These are phyloP conservation scores for Phenoliferia sp. DNA, from an alignment of 1,284 basidiomycete genomes.

Conservation along the genomic window DNA sequence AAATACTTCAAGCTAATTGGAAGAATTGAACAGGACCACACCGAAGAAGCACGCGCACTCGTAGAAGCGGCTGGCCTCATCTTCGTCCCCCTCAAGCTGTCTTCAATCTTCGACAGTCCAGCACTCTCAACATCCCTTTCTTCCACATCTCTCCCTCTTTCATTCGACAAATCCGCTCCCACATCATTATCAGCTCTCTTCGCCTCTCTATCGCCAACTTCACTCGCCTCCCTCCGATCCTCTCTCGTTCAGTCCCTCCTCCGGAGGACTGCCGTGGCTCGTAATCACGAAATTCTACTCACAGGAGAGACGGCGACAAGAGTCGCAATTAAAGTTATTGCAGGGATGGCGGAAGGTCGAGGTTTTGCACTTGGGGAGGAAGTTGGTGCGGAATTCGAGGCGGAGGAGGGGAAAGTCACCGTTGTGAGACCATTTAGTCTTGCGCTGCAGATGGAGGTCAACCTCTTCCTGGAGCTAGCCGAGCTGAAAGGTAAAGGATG, in stretches of 20 bases:
- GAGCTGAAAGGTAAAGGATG: background rate
- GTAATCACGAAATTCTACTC: slow-evolving; percentile 10
- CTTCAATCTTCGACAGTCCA: slow-evolving; percentile 3
- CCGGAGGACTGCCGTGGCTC: background rate
- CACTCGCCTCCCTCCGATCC: slow-evolving; percentile 7
- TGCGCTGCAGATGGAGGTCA: slow-evolving; percentile 6
- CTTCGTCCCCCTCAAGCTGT: slow-evolving; percentile 16
- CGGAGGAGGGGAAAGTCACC: background rate
- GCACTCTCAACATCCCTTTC: background rate
- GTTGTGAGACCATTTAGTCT: slow-evolving; percentile 17
- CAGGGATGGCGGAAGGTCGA: slow-evolving; percentile 14
- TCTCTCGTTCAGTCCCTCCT: slow-evolving; percentile 6
- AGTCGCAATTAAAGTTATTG: slow-evolving; percentile 16
- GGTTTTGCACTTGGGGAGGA: slow-evolving; percentile 27
- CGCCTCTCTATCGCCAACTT: slow-evolving; percentile 1
- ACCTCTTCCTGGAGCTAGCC: background rate
- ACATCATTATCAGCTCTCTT: background rate
- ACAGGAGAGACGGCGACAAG: slow-evolving; percentile 21
- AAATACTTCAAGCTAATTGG: background rate
- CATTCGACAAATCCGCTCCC: background rate
- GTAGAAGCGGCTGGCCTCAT: slow-evolving; percentile 6
- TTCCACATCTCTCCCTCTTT: background rate
- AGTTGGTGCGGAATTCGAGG: background rate
- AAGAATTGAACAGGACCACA: slow-evolving; percentile 1
- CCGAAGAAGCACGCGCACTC: slow-evolving; percentile 4